Conservation (phyloP, 2,329 filamentous ascomycete genomes). For the Calonectria montana region DNA sequence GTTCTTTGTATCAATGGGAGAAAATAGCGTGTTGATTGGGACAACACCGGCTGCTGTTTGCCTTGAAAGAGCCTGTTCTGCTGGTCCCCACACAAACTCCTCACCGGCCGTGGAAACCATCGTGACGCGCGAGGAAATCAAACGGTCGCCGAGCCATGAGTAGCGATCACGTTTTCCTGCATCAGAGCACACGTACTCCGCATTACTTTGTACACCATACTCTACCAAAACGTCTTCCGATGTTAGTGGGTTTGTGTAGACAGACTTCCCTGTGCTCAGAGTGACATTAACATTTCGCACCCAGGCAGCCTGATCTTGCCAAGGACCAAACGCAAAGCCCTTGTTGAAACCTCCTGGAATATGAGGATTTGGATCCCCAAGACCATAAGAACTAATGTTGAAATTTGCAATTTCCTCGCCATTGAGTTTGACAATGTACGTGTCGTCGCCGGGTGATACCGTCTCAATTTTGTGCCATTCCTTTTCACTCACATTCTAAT, state of each 20-base stretch:
- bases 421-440: neutral
- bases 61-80: neutral
- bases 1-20: neutral
- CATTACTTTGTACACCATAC: neutral
- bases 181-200: conserved; percentile 1
- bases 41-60: neutral
- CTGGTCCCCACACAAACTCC: neutral
- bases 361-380: neutral
- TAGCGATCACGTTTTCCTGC: conserved; percentile 6
- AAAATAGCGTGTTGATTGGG: neutral
- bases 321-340: conserved; percentile 1
- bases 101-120: neutral
- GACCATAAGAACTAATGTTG: neutral
- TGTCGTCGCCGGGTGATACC: neutral
- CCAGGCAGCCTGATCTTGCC: conserved; percentile 8
- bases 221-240: neutral
- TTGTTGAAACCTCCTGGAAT: neutral
- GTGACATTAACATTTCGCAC: conserved; percentile 3
- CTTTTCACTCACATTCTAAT: neutral
- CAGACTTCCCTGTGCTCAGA: neutral
- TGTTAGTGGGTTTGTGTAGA: conserved; percentile 3
- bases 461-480: neutral
- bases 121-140: neutral
- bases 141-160: conserved; percentile 4
- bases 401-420: neutral